Evolutionary conservation across 805 yeast genomes (phyloP), one percentile per base, ranked within the genome.

Genomic region (Priceomyces fermenticarens): DNA sequence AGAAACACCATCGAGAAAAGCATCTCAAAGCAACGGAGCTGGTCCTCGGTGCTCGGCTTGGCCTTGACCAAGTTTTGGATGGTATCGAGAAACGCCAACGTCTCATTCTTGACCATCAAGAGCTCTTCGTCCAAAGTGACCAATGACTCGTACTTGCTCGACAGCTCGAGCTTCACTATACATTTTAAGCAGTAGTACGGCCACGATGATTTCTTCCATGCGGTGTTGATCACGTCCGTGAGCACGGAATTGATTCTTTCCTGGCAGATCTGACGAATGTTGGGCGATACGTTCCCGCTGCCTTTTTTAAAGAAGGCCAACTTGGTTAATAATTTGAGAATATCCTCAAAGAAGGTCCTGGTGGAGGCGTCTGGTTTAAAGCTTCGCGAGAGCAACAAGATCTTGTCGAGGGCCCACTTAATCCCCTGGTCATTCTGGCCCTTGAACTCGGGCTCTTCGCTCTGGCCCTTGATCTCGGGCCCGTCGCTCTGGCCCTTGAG

Each of bases 1-100:
- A 91, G 56, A 15, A 89, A 61, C 3, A 83, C 83, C 75, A 86
- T 78, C 0, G 96, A 83, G 42, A 86, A 77, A 34, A 91, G 66
- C 29, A 87, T 65, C 59, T 88, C 95, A 54, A 91, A 83, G 32
- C 88, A 84, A 43, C 67, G 65, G 46, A 82, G 57, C 49, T 78
- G 76, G 43, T 71, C 61, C 3, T 26, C 35, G 10, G 38, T 17
- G 6, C 32, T 27, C 47, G 55, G 38, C 70, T 47, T 40, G 12
- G 40, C 39, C 15, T 52, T 51, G 39, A 45, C 39, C 4, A 53
- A 41, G 13, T 56, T 59, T 23, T 54, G 52, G 25, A 67, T 61
- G 2, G 53, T 41, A 8, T 46, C 43, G 36, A 88, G 64, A 2
- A 75, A 63, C 11, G 66, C 65, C 30, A 79, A 55, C 3, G 85